These are phyloP conservation scores for Boletus reticulatus DNA, from an alignment of 768 basidiomycete species.

Conservation along the genomic window DNA sequence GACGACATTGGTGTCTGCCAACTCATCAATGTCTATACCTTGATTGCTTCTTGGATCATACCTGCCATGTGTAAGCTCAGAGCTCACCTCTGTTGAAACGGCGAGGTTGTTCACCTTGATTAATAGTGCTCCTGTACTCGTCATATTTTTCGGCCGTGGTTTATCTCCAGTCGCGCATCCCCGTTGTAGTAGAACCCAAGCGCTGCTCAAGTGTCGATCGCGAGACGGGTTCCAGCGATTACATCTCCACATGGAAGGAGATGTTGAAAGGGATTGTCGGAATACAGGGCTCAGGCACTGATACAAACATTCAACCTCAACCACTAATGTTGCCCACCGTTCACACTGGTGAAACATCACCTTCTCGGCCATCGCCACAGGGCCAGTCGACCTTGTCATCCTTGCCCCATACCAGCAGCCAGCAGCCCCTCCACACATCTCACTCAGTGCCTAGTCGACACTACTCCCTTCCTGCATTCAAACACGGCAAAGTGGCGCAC, in stretches of 20 bases:
- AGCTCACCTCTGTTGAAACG: background rate
- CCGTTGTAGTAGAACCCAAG: slow-evolving; percentile 16
- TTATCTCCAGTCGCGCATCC: slow-evolving; percentile 33
- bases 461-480: slow-evolving; percentile 23
- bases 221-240: slow-evolving; percentile 16
- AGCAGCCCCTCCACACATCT: background rate
- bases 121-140: slow-evolving; percentile 43
- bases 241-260: slow-evolving; percentile 3
- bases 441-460: slow-evolving; percentile 13
- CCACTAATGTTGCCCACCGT: slow-evolving; percentile 10
- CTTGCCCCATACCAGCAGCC: background rate
- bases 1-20: slow-evolving; percentile 46
- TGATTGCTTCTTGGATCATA: slow-evolving; percentile 52
- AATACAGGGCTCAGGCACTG: background rate
- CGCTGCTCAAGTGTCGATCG: slow-evolving; percentile 9
- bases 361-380: background rate
- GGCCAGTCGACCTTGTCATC: slow-evolving; percentile 3
- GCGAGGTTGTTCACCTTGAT: slow-evolving; percentile 3
- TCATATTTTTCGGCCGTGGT: slow-evolving; percentile 39
- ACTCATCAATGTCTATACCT: slow-evolving; percentile 46
- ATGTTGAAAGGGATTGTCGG: background rate
- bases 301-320: background rate
- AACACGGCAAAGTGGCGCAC: slow-evolving; percentile 1
- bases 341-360: slow-evolving; percentile 5
- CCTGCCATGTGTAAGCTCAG: slow-evolving; percentile 47